Evolutionary conservation across 768 basidiomycete genomes (phyloP).

Genomic region (Lentinus brumalis): DNA sequence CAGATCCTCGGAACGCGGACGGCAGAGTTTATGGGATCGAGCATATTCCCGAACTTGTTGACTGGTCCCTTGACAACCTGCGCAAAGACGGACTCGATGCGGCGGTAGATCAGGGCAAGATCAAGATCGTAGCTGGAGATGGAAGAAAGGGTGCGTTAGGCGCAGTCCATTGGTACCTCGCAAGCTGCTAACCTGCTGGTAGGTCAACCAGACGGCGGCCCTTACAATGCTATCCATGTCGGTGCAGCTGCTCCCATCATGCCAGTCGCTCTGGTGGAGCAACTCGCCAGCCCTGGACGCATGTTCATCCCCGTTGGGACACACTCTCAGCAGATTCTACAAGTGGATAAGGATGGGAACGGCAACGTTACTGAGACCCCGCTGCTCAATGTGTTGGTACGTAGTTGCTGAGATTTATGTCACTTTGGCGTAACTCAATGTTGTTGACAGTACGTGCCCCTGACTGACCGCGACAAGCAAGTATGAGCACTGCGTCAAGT

Average conservation of each 20-base stretch:
- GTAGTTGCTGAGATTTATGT: not conserved
- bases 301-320: conserved; percentile 95
- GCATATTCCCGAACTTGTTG: conserved; percentile 79
- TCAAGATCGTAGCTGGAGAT: conserved; percentile 74
- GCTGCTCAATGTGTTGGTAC: conserved; percentile 82
- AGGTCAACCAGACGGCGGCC: conserved; percentile 27
- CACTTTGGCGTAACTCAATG: too few species aligned
- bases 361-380: conserved; percentile 65
- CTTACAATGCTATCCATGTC: conserved; percentile 78
- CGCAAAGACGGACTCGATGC: conserved; percentile 60
- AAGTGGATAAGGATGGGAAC: conserved; percentile 71
- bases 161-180: too few species aligned
- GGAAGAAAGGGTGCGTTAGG: conserved; percentile 67
- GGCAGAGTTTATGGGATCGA: conserved; percentile 86
- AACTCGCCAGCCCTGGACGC: conserved; percentile 71
- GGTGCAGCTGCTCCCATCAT: conserved; percentile 85
- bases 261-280: conserved; percentile 72
- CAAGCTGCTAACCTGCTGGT: not conserved
- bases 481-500: not conserved
- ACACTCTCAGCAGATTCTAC: conserved; percentile 56
- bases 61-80: conserved; percentile 71
- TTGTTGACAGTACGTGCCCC: conserved; percentile 60
- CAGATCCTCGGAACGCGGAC: conserved; percentile 1
- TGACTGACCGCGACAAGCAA: conserved; percentile 56
- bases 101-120: conserved; percentile 53